Conservation (phyloP, 345 rosid genomes). For the Hibiscus trionum region DNA sequence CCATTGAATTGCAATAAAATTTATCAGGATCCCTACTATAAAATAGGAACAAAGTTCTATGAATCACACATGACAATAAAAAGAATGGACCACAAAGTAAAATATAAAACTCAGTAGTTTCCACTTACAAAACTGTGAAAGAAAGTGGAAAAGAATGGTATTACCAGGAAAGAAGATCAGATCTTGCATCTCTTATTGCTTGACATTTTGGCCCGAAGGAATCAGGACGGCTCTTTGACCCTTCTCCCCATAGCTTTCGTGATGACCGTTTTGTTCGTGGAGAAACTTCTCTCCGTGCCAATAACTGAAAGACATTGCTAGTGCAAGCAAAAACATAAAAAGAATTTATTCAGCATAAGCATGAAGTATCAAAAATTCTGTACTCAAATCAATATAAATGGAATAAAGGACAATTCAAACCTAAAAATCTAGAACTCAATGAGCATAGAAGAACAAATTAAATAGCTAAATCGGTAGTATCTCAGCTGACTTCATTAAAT, state of each 20-base stretch:
- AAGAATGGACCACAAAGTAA: not conserved
- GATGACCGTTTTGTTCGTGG: slow-evolving; percentile 52
- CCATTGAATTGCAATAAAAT: not conserved
- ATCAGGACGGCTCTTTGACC: slow-evolving; percentile 26
- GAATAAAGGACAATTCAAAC: not conserved
- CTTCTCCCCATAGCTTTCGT: slow-evolving; percentile 52
- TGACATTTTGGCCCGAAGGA: slow-evolving; percentile 24
- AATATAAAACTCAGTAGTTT: not conserved
- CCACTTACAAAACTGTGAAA: slow-evolving; percentile 5
- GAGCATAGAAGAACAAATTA: not conserved
- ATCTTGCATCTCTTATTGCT: slow-evolving; percentile 39
- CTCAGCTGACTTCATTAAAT: not conserved
- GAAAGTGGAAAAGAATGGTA: not conserved
- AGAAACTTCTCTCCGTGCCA: slow-evolving; percentile 62
- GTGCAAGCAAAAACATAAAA: slow-evolving; percentile 19
- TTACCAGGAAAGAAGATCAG: slow-evolving; percentile 70
- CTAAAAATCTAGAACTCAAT: not conserved
- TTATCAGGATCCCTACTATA: slow-evolving; percentile 1
- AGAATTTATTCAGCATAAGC: not conserved
- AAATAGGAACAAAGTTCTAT: not conserved
- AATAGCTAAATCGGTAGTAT: not conserved
- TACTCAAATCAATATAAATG: not conserved
- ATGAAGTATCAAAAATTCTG: not conserved
- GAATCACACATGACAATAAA: not conserved
- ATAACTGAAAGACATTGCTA: slow-evolving; percentile 48